Percentiles rank a stretch among this genome's conserved stretches.
Conservation (phyloP, 75 land plant genomes). For the Larix kaempferi region DNA sequence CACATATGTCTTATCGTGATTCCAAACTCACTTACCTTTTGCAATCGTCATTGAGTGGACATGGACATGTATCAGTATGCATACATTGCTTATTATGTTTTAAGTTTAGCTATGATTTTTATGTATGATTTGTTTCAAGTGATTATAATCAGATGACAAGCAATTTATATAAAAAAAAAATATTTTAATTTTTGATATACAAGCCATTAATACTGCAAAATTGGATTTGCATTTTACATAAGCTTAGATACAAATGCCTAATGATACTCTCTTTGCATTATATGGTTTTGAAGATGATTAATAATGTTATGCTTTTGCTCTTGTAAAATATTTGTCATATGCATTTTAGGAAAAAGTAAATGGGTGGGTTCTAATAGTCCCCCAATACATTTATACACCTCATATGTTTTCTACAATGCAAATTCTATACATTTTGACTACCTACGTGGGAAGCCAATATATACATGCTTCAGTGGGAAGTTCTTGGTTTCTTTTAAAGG, state of each 20-base stretch:
- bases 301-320: background rate
- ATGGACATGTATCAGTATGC: conserved; percentile 93
- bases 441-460: background rate
- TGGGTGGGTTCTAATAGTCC: background rate
- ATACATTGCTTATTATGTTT: background rate
- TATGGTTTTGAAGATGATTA: background rate
- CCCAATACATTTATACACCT: conserved; percentile 12
- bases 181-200: background rate
- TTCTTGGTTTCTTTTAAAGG: conserved; percentile 4
- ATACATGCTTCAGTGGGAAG: background rate
- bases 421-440: background rate
- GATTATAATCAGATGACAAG: background rate
- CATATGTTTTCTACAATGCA: background rate
- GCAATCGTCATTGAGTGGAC: conserved; percentile 96
- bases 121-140: background rate
- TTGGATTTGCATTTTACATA: background rate
- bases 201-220: background rate
- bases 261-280: too few species aligned
- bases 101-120: too few species aligned
- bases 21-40: conserved; percentile 94
- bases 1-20: conserved; percentile 98
- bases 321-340: background rate
- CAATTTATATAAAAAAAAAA: background rate
- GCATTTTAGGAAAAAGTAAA: background rate
- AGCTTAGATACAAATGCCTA: background rate